Conservation (phyloP, 108 stramenopile species). For the Skeletonema grethae region DNA sequence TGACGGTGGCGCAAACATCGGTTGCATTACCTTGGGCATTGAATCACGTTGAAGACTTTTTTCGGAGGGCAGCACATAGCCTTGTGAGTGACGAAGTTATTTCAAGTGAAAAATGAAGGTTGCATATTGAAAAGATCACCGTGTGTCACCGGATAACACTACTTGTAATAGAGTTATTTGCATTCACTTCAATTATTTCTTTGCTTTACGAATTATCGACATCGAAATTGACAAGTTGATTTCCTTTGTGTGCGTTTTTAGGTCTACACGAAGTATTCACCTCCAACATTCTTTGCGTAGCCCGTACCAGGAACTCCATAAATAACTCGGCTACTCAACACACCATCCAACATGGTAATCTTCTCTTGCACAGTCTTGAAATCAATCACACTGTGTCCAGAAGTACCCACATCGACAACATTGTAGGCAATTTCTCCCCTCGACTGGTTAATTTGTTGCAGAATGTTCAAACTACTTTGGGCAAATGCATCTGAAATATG, state of each 20-base stretch:
- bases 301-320: constrained; percentile 81
- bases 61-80: constrained; percentile 50
- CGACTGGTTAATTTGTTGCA: constrained; percentile 93
- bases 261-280: constrained; percentile 81
- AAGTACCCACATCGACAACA: constrained; percentile 85
- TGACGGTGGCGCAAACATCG: constrained; percentile 55
- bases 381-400: constrained; percentile 56
- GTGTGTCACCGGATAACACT: no score
- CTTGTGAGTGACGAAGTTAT: not conserved
- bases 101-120: not conserved
- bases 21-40: constrained; percentile 60
- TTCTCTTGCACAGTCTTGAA: constrained; percentile 86
- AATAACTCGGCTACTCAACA: constrained; percentile 77
- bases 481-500: constrained; percentile 86
- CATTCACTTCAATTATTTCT: not conserved
- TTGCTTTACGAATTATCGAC: constrained; percentile 1
- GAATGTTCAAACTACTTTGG: constrained; percentile 73
- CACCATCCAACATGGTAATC: constrained; percentile 90
- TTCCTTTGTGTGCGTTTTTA: not conserved
- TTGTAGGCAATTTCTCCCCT: constrained; percentile 90
- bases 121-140: not conserved
- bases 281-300: constrained; percentile 89
- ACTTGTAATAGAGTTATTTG: not conserved
- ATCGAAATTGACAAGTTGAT: not conserved
- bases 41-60: constrained; percentile 71